Evolutionary conservation across 139 green algal species (phyloP), one percentile per base, ranked within the genome.

Genomic region (Chlamydomonas schloesseri): DNA sequence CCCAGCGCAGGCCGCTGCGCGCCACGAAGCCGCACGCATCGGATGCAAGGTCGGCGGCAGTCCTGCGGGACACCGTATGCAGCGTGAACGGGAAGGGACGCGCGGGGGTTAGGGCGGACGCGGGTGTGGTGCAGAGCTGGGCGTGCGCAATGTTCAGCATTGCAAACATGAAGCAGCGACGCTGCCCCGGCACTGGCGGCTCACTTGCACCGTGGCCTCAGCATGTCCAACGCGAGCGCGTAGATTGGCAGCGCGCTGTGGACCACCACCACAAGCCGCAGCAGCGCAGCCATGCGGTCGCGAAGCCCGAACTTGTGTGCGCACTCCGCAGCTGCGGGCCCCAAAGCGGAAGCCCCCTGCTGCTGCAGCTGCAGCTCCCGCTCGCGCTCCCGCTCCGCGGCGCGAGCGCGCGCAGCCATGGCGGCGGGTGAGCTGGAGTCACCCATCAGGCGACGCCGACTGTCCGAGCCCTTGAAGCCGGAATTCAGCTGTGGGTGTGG

Each of bases 231-330:
- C n/a, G 33, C 80, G 67, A 73, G 24, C 26, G 36, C 15, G 50
- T 78, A 68, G 67, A 86, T n/a, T 15, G 68, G 58, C 47, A 62
- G 26, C 68, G 37, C 34, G 31, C 67, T 42, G 68, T 86, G 80
- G 1, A 86, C 15, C 11, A 77, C 50, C 33, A 86, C n/a, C 28
- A 58, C 5, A 33, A 86, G 68, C 13, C 80, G 80, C 50, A 86
- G 6, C 64, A 34, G 47, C 23, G 67, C 67, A 11, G 67, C 80
- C 1, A 15, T 33, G 21, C 80, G 80, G 68, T 86, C 80, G 9
- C 78, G 64, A 0, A 53, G 55, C 55, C 53, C 1, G 34, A 50
- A 50, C 42, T 50, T 50, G 6, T 5, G 5, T 50, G 8, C 42
- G 8, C 42, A 50, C 6, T 8, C 42, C 42, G 42, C 42, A 8